A percentile compares a stretch with the other conserved stretches of the same genome.
Evolutionary conservation across 2,329 filamentous ascomycete species (phyloP).

Genomic region (Penicillium decumbens): DNA sequence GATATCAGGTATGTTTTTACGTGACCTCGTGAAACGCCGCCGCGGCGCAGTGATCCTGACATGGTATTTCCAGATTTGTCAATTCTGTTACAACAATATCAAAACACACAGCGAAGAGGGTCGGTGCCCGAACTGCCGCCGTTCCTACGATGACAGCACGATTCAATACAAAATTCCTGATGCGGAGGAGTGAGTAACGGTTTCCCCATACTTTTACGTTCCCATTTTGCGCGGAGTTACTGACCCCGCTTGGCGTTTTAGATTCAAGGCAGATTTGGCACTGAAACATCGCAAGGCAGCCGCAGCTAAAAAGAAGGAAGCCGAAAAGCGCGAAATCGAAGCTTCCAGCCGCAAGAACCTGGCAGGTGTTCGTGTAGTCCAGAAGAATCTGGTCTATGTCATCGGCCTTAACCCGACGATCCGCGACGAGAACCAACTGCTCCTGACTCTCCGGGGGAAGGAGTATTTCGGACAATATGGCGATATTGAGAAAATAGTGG

Average conservation of each 20-base stretch:
- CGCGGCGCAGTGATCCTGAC: slow-evolving; percentile 7
- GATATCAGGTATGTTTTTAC: slow-evolving; percentile 74
- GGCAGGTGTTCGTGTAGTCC: slow-evolving; percentile 88
- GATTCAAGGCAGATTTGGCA: slow-evolving; percentile 49
- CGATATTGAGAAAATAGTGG: slow-evolving; percentile 97
- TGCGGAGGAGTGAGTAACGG: slow-evolving; percentile 75
- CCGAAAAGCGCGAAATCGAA: slow-evolving; percentile 92
- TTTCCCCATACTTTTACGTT: not conserved
- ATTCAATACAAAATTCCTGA: slow-evolving; percentile 97
- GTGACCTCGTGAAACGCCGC: not conserved
- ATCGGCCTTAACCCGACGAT: slow-evolving; percentile 89
- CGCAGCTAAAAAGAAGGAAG: slow-evolving; percentile 85
- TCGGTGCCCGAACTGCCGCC: slow-evolving; percentile 91
- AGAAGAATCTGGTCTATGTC: slow-evolving; percentile 98
- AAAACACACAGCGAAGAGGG: slow-evolving; percentile 93
- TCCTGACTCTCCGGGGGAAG: slow-evolving; percentile 81
- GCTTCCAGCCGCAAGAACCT: slow-evolving; percentile 93
- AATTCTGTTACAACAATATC: slow-evolving; percentile 99
- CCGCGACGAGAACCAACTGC: slow-evolving; percentile 76
- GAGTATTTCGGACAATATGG: slow-evolving; percentile 99
- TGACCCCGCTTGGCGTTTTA: slow-evolving; percentile 25
- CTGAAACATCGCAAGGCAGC: slow-evolving; percentile 87
- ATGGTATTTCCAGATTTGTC: slow-evolving; percentile 68
- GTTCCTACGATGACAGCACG: slow-evolving; percentile 92
- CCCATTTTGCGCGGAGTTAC: slow-evolving; percentile 12